Percentiles rank a stretch among this genome's conserved stretches.
Evolutionary conservation across 495 filamentous ascomycete genomes (phyloP).

Genomic region (Aspergillus heteromorphus): DNA sequence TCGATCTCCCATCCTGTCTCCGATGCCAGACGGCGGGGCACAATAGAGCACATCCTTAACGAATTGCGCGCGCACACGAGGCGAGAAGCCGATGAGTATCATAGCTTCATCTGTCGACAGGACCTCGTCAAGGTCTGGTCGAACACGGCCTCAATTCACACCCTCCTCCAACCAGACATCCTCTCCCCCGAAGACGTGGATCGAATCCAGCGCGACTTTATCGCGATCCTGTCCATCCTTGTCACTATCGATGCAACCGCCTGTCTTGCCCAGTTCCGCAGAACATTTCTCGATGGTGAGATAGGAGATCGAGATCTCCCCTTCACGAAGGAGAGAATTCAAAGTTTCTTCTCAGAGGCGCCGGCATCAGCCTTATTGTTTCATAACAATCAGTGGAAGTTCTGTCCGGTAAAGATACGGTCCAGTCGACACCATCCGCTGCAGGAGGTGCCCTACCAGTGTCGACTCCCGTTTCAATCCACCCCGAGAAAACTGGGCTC

Average conservation of each 20-base stretch:
- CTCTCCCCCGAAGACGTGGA: neutral
- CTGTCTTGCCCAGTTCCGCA: neutral
- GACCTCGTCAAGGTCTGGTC: neutral
- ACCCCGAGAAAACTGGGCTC: neutral
- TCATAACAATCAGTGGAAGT: neutral
- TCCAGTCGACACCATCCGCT: neutral
- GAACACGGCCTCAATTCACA: neutral
- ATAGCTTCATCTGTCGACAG: neutral
- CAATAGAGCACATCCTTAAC: neutral
- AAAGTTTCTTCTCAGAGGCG: neutral
- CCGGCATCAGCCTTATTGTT: neutral
- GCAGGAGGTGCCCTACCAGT: neutral
- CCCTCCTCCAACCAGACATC: neutral
- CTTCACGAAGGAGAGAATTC: neutral
- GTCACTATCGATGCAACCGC: neutral
- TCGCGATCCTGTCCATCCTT: neutral
- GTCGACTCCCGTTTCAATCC: neutral
- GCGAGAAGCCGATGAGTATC: neutral
- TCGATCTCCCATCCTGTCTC: neutral
- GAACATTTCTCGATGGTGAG: neutral
- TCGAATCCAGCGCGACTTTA: neutral
- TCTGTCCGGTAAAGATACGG: neutral
- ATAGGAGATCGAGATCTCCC: neutral
- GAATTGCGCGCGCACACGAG: neutral
- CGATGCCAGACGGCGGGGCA: neutral